Evolutionary conservation across 495 filamentous ascomycete genomes (phyloP), one percentile per base, ranked within the genome.

Genomic region (Xylaria acuta): DNA sequence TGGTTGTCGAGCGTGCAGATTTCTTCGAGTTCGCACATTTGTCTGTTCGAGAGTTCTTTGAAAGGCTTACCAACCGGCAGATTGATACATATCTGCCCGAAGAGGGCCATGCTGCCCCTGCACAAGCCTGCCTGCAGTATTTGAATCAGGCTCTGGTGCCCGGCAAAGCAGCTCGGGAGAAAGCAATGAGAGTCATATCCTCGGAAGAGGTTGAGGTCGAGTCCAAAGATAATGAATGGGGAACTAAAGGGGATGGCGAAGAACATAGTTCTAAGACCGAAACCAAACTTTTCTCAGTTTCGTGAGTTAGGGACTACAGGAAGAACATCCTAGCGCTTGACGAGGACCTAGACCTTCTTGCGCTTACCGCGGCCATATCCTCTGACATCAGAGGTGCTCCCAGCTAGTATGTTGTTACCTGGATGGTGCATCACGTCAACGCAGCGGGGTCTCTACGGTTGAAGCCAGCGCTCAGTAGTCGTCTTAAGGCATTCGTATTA

Each of bases 21-120:
- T 25, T 7, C 5, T 67, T 51, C 14, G 36, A 67, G 30, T 40
- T 56, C 9, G 43, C 32, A 20, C 47, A 67, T 56, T 54, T 67
- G 8, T 67, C 65, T 11, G 25, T 67, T 67, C 45, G 49, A 4
- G 49, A 56, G 22, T 67, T 51, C 30, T 41, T 40, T 25, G 32
- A 53, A 22, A 38, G 18, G 3, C 36, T 40, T 1, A 27, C 1
- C 5, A 56, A 25, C 22, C 14, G 47, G 2, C 47, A 25, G 1
- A 53, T 38, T 56, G 4, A 40, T 27, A 34, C 7, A 36, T 49
- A 27, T 40, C 14, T 18, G 16, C 40, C 41, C 5, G 27, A 47
- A 54, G 45, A 49, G 34, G 58, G 40, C 20, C 30, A 47, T 30
- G 34, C 60, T 25, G 60, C 60, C 12, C 60, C 45, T 45, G 60